Evolutionary conservation across 1,284 basidiomycete genomes (phyloP).

Genomic region (Trametes polyzona): DNA sequence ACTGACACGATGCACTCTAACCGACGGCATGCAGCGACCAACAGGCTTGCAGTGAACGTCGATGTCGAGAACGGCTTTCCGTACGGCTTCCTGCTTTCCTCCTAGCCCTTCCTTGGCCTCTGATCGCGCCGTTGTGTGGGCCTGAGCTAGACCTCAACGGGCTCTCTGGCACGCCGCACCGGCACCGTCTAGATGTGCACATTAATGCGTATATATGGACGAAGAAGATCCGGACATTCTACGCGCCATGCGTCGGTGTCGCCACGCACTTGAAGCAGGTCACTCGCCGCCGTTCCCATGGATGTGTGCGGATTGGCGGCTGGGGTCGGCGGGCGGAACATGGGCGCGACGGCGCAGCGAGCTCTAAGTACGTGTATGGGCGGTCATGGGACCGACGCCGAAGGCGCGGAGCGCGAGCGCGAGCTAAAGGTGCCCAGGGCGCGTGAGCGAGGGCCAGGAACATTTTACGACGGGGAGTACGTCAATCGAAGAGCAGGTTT

Average conservation of each 20-base stretch:
- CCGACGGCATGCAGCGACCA: not conserved
- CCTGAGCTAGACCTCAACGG: not conserved
- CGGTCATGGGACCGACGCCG: not conserved
- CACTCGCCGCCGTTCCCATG: not conserved
- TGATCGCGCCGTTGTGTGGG: not conserved
- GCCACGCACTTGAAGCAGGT: not conserved
- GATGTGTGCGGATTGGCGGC: not conserved
- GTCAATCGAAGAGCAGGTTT: conserved; percentile 5
- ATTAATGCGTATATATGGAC: not conserved
- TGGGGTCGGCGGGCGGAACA: conserved; percentile 3
- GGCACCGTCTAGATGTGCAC: not conserved
- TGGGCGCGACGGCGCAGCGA: not conserved
- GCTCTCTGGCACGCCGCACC: not conserved
- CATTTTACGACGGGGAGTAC: conserved; percentile 3
- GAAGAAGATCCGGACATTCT: conserved; percentile 3
- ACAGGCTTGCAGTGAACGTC: not conserved
- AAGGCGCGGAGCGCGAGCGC: not conserved
- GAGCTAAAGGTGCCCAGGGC: not conserved
- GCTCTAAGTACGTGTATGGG: not conserved
- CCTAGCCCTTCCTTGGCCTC: not conserved
- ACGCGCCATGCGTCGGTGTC: not conserved
- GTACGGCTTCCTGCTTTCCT: not conserved
- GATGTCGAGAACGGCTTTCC: not conserved
- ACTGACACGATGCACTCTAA: not conserved
- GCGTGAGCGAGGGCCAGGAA: conserved; percentile 4